Percentiles rank a stretch among this genome's conserved stretches.
These are phyloP conservation scores for Hamamelis virginiana DNA, from an alignment of 164 flowering plant species.

Conservation along the genomic window DNA sequence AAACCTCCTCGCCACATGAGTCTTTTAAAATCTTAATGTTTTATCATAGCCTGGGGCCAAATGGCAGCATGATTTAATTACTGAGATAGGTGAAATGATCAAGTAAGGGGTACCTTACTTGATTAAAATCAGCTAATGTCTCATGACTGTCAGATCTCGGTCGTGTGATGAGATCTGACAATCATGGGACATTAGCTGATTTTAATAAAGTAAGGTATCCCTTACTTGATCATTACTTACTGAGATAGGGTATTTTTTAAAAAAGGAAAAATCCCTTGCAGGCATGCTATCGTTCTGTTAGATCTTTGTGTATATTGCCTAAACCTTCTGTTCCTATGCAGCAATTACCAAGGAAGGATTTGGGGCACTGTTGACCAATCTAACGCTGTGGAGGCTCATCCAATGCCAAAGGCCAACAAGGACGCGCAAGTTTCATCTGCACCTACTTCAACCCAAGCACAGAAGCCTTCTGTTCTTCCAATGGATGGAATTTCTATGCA, in stretches of 20 bases:
- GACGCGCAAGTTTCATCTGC: conserved; percentile 41
- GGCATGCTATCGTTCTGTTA: conserved; percentile 60
- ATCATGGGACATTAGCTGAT: no score
- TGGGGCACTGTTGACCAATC: conserved; percentile 30
- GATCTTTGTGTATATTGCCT: conserved; percentile 48
- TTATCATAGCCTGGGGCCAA: background rate
- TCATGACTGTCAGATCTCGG: no score
- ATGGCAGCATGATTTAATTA: background rate
- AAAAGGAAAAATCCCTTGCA: no score
- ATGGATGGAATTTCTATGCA: conserved; percentile 52
- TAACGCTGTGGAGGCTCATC: conserved; percentile 36
- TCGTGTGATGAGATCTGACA: no score
- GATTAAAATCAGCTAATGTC: no score
- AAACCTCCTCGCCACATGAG: background rate
- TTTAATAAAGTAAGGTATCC: no score
- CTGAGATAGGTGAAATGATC: no score
- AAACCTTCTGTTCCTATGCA: conserved; percentile 54
- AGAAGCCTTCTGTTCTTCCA: conserved; percentile 54
- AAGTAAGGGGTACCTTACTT: no score
- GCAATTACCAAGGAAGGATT: conserved; percentile 52
- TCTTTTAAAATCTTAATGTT: background rate
- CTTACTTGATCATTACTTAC: no score
- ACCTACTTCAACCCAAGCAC: conserved; percentile 35
- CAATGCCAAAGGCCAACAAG: conserved; percentile 44
- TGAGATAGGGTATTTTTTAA: no score